A percentile compares a stretch with the other conserved stretches of the same genome.
Evolutionary conservation across 768 basidiomycete genomes (phyloP).

Genomic region (Naganishia onofrii): DNA sequence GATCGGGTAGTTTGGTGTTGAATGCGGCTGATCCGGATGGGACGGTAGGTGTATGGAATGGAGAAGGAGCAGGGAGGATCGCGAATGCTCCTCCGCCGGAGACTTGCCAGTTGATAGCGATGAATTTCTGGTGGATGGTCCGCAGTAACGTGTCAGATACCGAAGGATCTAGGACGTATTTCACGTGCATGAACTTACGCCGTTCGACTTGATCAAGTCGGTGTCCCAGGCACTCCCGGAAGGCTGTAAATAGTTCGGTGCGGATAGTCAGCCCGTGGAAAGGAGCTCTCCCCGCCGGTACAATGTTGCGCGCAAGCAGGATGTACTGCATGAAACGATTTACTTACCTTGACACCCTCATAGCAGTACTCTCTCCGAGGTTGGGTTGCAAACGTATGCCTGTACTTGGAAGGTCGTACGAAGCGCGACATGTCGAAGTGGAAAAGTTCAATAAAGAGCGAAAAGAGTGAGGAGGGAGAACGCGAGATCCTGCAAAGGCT

Average conservation of each 20-base stretch:
- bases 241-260: constrained; percentile 58
- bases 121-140: constrained; percentile 61
- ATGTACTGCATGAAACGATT: neutral
- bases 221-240: constrained; percentile 95
- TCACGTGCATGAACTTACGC: constrained; percentile 57
- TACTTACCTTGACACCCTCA: constrained; percentile 45
- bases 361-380: constrained; percentile 64
- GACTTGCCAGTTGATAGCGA: constrained; percentile 87
- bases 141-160: neutral
- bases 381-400: constrained; percentile 89
- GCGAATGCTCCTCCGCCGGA: constrained; percentile 66
- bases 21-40: constrained; percentile 54
- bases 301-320: neutral
- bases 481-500: neutral
- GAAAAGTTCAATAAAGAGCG: neutral
- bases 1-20: constrained; percentile 81
- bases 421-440: constrained; percentile 71
- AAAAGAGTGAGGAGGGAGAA: neutral
- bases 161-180: neutral
- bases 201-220: constrained; percentile 81
- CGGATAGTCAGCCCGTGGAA: constrained; percentile 5
- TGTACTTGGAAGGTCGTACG: constrained; percentile 80
- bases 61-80: constrained; percentile 68
- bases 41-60: constrained; percentile 62
- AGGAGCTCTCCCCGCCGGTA: neutral